A percentile compares a stretch with the other conserved stretches of the same genome.
These are phyloP conservation scores for Singerocomus rubriflavus DNA, from an alignment of 1,284 basidiomycete species.

Conservation along the genomic window DNA sequence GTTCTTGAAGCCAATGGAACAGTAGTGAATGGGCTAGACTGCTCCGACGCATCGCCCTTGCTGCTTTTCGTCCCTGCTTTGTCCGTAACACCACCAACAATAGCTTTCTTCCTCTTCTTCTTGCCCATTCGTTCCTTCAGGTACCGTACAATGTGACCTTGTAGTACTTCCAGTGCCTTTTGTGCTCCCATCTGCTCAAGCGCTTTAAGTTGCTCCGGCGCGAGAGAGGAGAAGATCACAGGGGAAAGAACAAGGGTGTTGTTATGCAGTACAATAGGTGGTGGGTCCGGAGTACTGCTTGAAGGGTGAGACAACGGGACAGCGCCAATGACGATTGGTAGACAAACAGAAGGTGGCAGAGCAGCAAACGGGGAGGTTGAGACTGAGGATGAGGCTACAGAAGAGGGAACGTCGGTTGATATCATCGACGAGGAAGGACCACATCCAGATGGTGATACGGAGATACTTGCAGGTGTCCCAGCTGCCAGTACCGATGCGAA, in stretches of 20 bases:
- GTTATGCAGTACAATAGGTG: constrained; percentile 80
- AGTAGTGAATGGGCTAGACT: constrained; percentile 38
- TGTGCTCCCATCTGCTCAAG: constrained; percentile 81
- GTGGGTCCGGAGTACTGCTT: constrained; percentile 47
- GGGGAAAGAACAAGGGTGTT: constrained; percentile 84
- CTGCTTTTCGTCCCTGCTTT: constrained; percentile 12
- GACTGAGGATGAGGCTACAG: constrained; percentile 22
- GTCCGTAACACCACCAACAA: constrained; percentile 3
- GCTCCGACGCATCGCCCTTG: constrained; percentile 13
- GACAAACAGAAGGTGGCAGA: constrained; percentile 35
- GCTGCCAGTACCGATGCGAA: not conserved
- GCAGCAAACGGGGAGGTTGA: constrained; percentile 21
- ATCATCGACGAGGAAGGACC: constrained; percentile 11
- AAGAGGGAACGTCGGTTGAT: constrained; percentile 10
- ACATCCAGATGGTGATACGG: not conserved
- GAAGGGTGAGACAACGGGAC: constrained; percentile 46
- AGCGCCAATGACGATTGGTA: constrained; percentile 63
- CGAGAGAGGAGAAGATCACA: constrained; percentile 77
- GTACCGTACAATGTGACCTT: constrained; percentile 80
- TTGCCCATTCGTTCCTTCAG: constrained; percentile 71
- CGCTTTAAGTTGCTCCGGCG: constrained; percentile 68
- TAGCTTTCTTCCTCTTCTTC: constrained; percentile 33
- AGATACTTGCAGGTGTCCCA: not conserved
- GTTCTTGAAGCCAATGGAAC: constrained; percentile 35
- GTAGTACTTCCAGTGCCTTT: constrained; percentile 79